Conservation (phyloP, 2,329 filamentous ascomycete species). For the Verticillium longisporum region DNA sequence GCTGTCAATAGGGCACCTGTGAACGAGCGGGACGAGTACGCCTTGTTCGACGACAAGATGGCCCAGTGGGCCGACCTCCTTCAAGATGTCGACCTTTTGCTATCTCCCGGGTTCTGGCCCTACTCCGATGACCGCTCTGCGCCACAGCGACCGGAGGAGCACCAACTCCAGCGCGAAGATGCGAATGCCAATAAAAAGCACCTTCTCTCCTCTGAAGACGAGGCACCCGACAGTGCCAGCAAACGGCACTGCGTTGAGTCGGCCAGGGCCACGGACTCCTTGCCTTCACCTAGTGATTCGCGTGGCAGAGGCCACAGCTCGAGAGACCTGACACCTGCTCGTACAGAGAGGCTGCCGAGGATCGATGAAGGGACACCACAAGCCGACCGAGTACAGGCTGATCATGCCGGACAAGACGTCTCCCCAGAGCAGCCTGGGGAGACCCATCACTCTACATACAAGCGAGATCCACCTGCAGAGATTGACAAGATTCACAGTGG, state of each 20-base stretch:
- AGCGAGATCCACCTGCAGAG: too few species aligned
- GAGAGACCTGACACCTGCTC: background rate
- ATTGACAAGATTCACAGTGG: background rate
- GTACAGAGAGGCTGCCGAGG: background rate
- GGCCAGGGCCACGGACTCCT: background rate
- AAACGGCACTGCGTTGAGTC: background rate
- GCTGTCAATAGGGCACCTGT: background rate
- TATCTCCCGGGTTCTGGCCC: too few species aligned
- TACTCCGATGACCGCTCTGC: too few species aligned
- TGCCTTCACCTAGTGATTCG: background rate
- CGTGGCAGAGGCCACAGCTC: background rate
- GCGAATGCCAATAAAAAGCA: background rate
- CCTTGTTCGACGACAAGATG: background rate
- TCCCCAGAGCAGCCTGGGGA: background rate
- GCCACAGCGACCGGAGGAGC: too few species aligned
- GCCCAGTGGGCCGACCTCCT: background rate
- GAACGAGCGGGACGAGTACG: background rate
- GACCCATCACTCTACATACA: too few species aligned
- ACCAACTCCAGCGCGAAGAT: background rate
- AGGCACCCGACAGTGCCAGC: background rate
- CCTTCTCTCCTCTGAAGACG: background rate
- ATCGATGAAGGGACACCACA: background rate
- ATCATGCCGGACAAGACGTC: background rate
- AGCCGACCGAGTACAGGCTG: background rate
- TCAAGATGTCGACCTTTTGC: too few species aligned